Evolutionary conservation across 2,329 filamentous ascomycete species (phyloP), one percentile per base, ranked within the genome.

Genomic region (Biscogniauxia marginata): DNA sequence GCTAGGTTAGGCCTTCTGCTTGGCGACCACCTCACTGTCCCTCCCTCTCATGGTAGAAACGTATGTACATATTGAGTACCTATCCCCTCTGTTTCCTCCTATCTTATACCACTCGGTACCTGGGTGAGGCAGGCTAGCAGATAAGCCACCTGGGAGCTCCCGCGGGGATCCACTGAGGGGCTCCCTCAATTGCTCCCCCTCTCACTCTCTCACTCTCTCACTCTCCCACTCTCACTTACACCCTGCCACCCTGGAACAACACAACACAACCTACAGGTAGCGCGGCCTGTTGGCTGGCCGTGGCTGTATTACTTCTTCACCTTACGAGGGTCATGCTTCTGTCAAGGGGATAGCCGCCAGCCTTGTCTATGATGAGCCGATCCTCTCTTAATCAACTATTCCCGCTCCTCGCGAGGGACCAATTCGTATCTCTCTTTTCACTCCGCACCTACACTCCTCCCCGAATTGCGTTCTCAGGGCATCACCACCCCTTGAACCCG

Each of bases 231-330:
- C 24, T 25, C 11, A 25, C 24, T 25, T 25, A 11, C 13, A 39
- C 30, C 30, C 30, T 24, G 43, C 8, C 46, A 4, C 18, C 22
- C 46, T 30, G 7, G 20, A 20, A 47, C 47, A 49, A 20, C 44
- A 39, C 60, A 62, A n/a, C 57, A 62, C 58, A 60, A 62, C 58
- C 55, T 44, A 25, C 58, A 46, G 23, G 30, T 45, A 51, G 24
- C 30, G 13, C 30, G 30, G 30, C 30, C 30, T n/a, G 9, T 39
- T 39, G 13, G n/a, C 30, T 39, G 30, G 13, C 30, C 30, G 30
- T 39, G 30, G 30, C 30, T 39, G 30, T 39, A 39, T 25, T 25
- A 39, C n/a, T 39, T 16, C 30, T 25, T 25, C 6, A 25, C 24
- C 24, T 25, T 6, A 25, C 24, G 6, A 25, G 13, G 13, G 5